phyloP scores from a whole-genome alignment of 2,329 filamentous ascomycete species.

The Aspergillus viridinutans region DNA sequence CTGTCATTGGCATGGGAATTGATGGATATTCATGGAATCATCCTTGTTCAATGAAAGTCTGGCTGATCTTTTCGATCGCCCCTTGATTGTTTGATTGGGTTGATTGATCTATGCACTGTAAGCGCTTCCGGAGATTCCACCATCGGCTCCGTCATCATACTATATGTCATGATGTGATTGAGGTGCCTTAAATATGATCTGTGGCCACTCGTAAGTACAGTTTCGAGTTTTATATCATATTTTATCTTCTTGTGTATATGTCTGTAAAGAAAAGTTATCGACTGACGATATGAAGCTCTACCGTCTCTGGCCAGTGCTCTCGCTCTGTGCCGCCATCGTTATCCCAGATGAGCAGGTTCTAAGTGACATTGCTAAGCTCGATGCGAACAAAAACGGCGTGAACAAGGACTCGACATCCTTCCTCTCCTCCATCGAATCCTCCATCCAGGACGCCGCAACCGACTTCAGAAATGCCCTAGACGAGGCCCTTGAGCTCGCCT shows the following conservation, averaged over 20 bases:
- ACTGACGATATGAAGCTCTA: constrained; percentile 11
- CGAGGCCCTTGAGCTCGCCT: constrained; percentile 3
- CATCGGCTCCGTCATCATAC: background rate
- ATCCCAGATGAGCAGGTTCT: constrained; percentile 44
- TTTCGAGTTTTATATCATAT: background rate
- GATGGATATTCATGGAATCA: background rate
- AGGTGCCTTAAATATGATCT: background rate
- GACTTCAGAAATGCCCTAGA: constrained; percentile 7
- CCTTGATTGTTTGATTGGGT: background rate
- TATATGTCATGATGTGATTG: background rate
- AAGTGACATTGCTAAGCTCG: background rate
- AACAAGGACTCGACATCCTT: background rate
- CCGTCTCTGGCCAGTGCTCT: constrained; percentile 37
- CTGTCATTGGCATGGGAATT: background rate
- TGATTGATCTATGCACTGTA: background rate
- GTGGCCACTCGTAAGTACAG: background rate
- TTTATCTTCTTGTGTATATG: background rate
- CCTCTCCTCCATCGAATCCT: background rate
- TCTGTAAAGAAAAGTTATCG: background rate
- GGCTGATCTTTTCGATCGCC: background rate
- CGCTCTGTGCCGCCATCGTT: constrained; percentile 47
- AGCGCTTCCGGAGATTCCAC: background rate
- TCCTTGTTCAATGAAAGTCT: background rate
- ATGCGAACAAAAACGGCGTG: background rate
- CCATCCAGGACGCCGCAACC: background rate